These are phyloP conservation scores for Botryotinia globosa DNA, from an alignment of 2,329 filamentous ascomycete species.

Conservation along the genomic window DNA sequence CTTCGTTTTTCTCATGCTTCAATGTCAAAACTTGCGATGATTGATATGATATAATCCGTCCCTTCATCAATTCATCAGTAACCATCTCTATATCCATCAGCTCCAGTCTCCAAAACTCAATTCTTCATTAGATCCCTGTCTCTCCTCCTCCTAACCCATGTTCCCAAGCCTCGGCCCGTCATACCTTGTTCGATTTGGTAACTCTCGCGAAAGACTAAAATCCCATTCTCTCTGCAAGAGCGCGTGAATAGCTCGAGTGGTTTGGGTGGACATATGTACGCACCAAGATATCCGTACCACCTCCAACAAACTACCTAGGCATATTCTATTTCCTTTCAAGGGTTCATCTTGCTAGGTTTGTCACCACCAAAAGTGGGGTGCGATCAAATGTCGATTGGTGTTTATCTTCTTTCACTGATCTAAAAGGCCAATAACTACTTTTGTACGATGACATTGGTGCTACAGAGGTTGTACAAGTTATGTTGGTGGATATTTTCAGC, in stretches of 20 bases:
- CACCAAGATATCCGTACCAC: background rate
- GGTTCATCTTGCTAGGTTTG: background rate
- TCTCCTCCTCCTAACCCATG: constrained; percentile 2
- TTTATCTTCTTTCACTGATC: constrained; percentile 10
- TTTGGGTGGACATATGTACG: background rate
- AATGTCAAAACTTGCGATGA: background rate
- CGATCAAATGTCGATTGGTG: constrained; percentile 16
- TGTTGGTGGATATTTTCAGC: background rate
- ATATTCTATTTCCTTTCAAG: constrained; percentile 7
- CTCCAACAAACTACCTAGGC: background rate
- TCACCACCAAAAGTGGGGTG: constrained; percentile 6
- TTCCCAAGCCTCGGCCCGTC: constrained; percentile 13
- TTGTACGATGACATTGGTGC: background rate
- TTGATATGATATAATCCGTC: background rate
- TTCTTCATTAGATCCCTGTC: background rate
- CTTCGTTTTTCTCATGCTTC: background rate
- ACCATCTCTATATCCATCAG: background rate
- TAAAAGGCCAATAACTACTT: background rate
- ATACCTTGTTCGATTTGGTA: background rate
- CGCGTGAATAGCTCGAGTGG: constrained; percentile 6
- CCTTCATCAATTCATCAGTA: background rate
- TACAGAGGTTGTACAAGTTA: background rate
- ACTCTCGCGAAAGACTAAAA: background rate
- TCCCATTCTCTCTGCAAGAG: constrained; percentile 3
- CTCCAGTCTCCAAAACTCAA: background rate